A percentile compares a stretch with the other conserved stretches of the same genome.
Conservation (phyloP, 2,329 filamentous ascomycete species). For the Colletotrichum tanaceti region DNA sequence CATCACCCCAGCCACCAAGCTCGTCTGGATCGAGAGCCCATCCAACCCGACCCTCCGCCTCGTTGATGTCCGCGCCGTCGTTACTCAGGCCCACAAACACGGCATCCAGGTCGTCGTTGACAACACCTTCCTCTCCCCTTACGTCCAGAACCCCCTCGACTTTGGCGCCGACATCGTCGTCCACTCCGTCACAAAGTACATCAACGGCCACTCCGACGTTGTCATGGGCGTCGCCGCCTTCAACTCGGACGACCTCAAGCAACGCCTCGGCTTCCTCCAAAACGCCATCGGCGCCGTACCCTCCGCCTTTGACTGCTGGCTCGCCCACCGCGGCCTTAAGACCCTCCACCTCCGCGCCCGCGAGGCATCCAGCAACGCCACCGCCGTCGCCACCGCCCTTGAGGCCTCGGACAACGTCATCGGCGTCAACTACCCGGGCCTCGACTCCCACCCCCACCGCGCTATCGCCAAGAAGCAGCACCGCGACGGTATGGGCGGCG, state of each 20-base stretch:
- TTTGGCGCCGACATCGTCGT: slow-evolving; percentile 97
- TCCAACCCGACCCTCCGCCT: slow-evolving; percentile 94
- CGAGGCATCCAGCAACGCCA: slow-evolving; percentile 86
- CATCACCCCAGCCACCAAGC: slow-evolving; percentile 88
- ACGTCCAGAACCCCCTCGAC: slow-evolving; percentile 95
- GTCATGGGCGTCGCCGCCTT: slow-evolving; percentile 98
- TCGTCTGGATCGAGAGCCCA: slow-evolving; percentile 97
- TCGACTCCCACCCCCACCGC: slow-evolving; percentile 87
- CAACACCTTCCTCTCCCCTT: slow-evolving; percentile 97
- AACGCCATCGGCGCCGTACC: slow-evolving; percentile 97
- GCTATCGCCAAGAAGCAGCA: slow-evolving; percentile 90
- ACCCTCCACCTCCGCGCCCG: slow-evolving; percentile 92
- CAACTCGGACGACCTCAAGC: slow-evolving; percentile 83
- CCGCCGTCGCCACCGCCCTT: slow-evolving; percentile 79
- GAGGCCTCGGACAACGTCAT: slow-evolving; percentile 85
- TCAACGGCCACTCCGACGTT: slow-evolving; percentile 96
- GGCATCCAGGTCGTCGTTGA: slow-evolving; percentile 98
- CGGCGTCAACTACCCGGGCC: slow-evolving; percentile 93
- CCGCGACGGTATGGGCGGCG: slow-evolving; percentile 91
- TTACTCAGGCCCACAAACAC: slow-evolving; percentile 83
- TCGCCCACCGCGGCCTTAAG: slow-evolving; percentile 96
- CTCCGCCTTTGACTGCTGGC: slow-evolving; percentile 96
- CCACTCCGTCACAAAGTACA: slow-evolving; percentile 98
- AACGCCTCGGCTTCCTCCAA: slow-evolving; percentile 88
- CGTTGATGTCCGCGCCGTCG: slow-evolving; percentile 91